Evolutionary conservation across 306 rosid genomes (phyloP).

Genomic region (Gastrolobium villosum): DNA sequence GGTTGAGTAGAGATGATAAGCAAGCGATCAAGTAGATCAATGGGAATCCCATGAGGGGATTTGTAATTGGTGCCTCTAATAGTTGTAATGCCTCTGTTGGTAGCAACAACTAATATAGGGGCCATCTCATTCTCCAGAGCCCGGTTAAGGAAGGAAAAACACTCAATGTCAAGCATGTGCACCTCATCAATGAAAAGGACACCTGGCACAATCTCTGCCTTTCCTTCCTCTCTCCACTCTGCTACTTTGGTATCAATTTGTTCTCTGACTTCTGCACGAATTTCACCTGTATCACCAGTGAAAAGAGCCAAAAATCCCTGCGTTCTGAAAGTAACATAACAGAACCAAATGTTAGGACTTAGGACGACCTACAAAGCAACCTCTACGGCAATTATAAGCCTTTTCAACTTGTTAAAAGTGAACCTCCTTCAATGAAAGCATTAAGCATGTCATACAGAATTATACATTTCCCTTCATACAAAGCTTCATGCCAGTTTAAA

Average conservation of each 20-base stretch:
- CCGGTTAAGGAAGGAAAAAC: conserved; percentile 93
- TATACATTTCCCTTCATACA: not conserved
- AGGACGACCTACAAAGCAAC: conserved; percentile 1
- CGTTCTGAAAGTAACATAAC: conserved; percentile 64
- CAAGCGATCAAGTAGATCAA: conserved; percentile 91
- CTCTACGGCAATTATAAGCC: not conserved
- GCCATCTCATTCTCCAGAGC: conserved; percentile 98
- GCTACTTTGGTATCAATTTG: conserved; percentile 99
- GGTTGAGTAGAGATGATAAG: conserved; percentile 95
- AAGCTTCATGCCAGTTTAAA: not conserved
- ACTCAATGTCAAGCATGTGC: conserved; percentile 97
- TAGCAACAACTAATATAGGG: conserved; percentile 94
- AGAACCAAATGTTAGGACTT: conserved; percentile 39
- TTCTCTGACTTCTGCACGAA: conserved; percentile 97
- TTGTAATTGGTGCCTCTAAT: conserved; percentile 95
- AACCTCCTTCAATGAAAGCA: not conserved
- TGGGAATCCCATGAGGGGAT: conserved; percentile 97
- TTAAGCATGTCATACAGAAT: not conserved
- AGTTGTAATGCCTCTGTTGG: conserved; percentile 94
- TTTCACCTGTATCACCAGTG: conserved; percentile 98
- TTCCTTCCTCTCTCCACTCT: conserved; percentile 99
- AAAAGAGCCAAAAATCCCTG: conserved; percentile 97
- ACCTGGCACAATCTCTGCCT: conserved; percentile 98
- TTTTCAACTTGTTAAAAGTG: conserved; percentile 8
- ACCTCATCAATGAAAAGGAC: conserved; percentile 98